Evolutionary conservation across 139 green algal species (phyloP).

Genomic region (Axilococcus clingmanii): DNA sequence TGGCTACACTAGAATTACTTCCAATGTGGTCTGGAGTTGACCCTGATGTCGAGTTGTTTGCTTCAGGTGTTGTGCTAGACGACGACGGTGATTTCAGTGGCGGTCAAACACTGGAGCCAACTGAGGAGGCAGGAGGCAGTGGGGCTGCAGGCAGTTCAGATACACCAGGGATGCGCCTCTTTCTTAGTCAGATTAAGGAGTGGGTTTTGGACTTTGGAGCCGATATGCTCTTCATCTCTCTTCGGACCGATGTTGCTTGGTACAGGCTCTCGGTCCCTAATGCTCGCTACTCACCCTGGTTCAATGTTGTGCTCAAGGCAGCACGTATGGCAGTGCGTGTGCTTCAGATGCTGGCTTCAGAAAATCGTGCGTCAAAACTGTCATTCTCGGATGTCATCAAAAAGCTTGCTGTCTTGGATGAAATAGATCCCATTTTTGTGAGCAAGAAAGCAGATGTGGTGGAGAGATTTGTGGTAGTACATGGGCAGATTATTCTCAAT

Average conservation of each 20-base stretch:
- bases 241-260: slow-evolving; percentile 83
- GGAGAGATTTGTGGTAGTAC: slow-evolving; percentile 82
- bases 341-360: slow-evolving; percentile 44
- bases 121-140: slow-evolving; percentile 1
- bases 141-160: slow-evolving; percentile 11
- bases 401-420: slow-evolving; percentile 39
- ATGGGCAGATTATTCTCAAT: slow-evolving; percentile 91
- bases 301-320: slow-evolving; percentile 59
- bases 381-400: slow-evolving; percentile 73
- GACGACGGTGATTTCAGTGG: slow-evolving; percentile 67
- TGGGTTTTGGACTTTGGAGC: slow-evolving; percentile 81
- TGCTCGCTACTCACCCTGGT: slow-evolving; percentile 70
- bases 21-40: slow-evolving; percentile 78
- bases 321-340: slow-evolving; percentile 52
- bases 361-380: slow-evolving; percentile 56
- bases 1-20: slow-evolving; percentile 77
- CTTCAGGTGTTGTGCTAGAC: slow-evolving; percentile 61
- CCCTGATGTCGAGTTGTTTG: slow-evolving; percentile 75
- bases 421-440: slow-evolving; percentile 40
- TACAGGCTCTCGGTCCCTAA: slow-evolving; percentile 68
- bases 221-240: slow-evolving; percentile 83
- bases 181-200: slow-evolving; percentile 81
- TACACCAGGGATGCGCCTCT: slow-evolving; percentile 66
- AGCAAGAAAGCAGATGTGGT: slow-evolving; percentile 49
- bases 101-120: slow-evolving; percentile 23